Conservation (phyloP, 768 basidiomycete genomes). For the Tylopilus felleus region DNA sequence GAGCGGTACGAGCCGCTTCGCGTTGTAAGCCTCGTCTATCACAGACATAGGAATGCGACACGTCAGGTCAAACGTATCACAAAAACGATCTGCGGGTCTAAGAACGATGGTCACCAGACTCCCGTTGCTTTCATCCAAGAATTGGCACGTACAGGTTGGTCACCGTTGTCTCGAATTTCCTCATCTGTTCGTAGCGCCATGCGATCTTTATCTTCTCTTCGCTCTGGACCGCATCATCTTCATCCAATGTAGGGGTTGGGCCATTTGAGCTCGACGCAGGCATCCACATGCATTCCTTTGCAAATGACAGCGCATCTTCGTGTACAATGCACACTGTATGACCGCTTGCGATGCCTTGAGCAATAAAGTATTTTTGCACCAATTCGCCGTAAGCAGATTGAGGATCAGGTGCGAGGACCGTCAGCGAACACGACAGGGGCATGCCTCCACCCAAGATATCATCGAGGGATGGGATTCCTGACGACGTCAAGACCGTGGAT, state of each 20-base stretch:
- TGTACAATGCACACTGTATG: slow-evolving; percentile 71
- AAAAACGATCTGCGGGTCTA: slow-evolving; percentile 60
- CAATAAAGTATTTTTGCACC: slow-evolving; percentile 82
- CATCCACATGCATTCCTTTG: slow-evolving; percentile 80
- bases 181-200: slow-evolving; percentile 95
- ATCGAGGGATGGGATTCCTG: slow-evolving; percentile 90
- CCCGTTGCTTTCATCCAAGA: slow-evolving; percentile 4
- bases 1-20: slow-evolving; percentile 38
- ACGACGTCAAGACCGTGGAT: slow-evolving; percentile 63
- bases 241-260: slow-evolving; percentile 27
- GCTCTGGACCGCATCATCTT: slow-evolving; percentile 33
- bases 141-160: slow-evolving; percentile 45
- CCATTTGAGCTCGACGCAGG: slow-evolving; percentile 29
- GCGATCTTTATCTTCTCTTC: slow-evolving; percentile 86
- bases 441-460: slow-evolving; percentile 92
- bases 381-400: slow-evolving; percentile 86
- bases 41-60: slow-evolving; percentile 51
- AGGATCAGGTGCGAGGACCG: slow-evolving; percentile 77
- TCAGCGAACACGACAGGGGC: slow-evolving; percentile 72
- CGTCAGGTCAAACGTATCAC: slow-evolving; percentile 71
- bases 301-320: slow-evolving; percentile 53
- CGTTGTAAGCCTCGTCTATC: slow-evolving; percentile 41
- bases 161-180: slow-evolving; percentile 86
- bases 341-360: slow-evolving; percentile 75
- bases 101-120: slow-evolving; percentile 11